A percentile compares a stretch with the other conserved stretches of the same genome.
These are phyloP conservation scores for Trichoderma sp. DNA, from an alignment of 2,329 filamentous ascomycete genomes.

Conservation along the genomic window DNA sequence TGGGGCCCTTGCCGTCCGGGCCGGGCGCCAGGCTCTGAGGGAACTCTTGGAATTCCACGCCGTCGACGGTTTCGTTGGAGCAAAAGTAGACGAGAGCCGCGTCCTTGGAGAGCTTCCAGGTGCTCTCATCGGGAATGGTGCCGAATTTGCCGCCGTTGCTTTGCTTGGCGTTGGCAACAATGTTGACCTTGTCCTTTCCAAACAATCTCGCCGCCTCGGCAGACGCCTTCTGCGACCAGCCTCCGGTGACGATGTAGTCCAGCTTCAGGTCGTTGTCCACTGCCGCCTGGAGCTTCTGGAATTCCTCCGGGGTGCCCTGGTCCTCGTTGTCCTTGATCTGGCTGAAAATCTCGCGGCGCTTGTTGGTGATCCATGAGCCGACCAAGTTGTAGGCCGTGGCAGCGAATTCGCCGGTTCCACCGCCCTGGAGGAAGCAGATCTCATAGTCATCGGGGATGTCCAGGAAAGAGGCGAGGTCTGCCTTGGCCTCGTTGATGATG, in stretches of 20 bases:
- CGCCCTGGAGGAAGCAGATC: constrained; percentile 84
- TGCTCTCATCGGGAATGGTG: constrained; percentile 74
- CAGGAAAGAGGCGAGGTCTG: constrained; percentile 71
- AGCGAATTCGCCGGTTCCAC: constrained; percentile 79
- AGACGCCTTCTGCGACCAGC: constrained; percentile 85
- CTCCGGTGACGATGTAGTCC: constrained; percentile 78
- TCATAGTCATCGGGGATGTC: constrained; percentile 88
- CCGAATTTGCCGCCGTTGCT: constrained; percentile 80
- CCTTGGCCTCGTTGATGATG: constrained; percentile 79
- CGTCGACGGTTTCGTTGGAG: constrained; percentile 93
- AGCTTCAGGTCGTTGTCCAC: constrained; percentile 74
- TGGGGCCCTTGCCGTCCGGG: constrained; percentile 65
- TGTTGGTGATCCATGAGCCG: constrained; percentile 2
- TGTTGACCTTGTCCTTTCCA: constrained; percentile 60
- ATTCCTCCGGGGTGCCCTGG: background rate
- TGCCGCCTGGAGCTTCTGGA: constrained; percentile 60
- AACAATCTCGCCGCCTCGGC: constrained; percentile 72
- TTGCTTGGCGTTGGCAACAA: constrained; percentile 70
- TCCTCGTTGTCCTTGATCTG: background rate
- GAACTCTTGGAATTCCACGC: constrained; percentile 82
- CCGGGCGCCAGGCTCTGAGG: constrained; percentile 65
- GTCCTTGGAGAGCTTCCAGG: constrained; percentile 73
- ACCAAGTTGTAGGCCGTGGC: constrained; percentile 11
- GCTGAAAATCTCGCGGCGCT: background rate
- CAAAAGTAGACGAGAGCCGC: constrained; percentile 84